Base-by-base conservation (phyloP, 2,329 filamentous ascomycete genomes). In the Exophiala aquamarina region DNA sequence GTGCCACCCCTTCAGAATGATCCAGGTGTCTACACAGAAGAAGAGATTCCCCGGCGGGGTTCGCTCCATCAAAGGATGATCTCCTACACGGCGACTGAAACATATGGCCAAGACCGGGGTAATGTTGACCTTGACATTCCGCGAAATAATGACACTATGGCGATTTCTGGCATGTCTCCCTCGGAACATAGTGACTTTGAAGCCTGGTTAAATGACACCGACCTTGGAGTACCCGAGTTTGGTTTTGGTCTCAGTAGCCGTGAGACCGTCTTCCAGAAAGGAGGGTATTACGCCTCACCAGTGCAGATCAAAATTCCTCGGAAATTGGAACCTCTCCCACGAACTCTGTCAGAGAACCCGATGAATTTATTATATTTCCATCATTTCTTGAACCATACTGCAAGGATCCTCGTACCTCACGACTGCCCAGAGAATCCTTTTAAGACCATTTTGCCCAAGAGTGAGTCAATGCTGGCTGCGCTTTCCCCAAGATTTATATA, bases 351-450 rank as follows among this genome's bases (percentile, higher is more conserved):
- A 34, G 79, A 85, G 29, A 91, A 89, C 58, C 85, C 82, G 1
- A 92, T 92, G 80, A 92, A 93, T 60, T 66, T 93, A 52, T 75
- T 93, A 56, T 85, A 85, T 59, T 85, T 85, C 55, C 81, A 86
- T 61, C 81, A 84, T 59, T 84, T 93, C 61, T 73, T 93, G 49
- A 88, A 91, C 58, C 86, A 93, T 64, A 93, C 88, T 3, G 87
- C 87, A 6, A 79, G 81, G 50, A 82, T 83, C 57, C 64, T 82
- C 45, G 75, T 81, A 2, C 77, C 80, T 1, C 80, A 84, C 59
- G 79, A 84, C 58, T 84, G 80, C 60, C 71, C 75, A 44, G 70
- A 79, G 45, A 83, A 82, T 61, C 74, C 77, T 1, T 83, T 85
- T 57, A 73, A 80, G 19, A 75, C 73, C 4, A 77, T 85, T 8